Percentiles rank a stretch among this genome's conserved stretches.
Evolutionary conservation across 768 basidiomycete genomes (phyloP).

Genomic region (Podaxis mareebaensis): DNA sequence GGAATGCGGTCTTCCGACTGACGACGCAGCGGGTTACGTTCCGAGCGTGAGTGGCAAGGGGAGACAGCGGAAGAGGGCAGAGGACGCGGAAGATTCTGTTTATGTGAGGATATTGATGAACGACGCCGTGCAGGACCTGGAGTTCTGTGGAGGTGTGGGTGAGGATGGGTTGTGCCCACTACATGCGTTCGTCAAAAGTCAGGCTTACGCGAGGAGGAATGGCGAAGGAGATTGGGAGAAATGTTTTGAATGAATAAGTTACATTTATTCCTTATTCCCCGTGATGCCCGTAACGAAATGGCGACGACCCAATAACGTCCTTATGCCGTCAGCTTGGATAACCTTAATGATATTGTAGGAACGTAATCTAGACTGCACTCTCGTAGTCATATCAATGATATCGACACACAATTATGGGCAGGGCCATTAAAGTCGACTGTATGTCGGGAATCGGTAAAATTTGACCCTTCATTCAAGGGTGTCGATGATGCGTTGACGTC

Average conservation of each 20-base stretch:
- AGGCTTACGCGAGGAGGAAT: constrained; percentile 62
- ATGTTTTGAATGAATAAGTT: constrained; percentile 40
- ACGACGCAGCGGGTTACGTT: background rate
- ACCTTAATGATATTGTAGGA: too few relatives aligned
- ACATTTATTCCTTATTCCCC: background rate
- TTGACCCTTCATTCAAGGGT: too few relatives aligned
- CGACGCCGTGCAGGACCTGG: constrained; percentile 64
- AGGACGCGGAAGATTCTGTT: constrained; percentile 14
- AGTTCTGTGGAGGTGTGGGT: constrained; percentile 54
- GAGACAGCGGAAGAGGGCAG: constrained; percentile 20
- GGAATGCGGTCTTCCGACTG: constrained; percentile 33
- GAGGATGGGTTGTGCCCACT: constrained; percentile 63
- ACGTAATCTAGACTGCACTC: too few relatives aligned
- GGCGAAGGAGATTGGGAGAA: constrained; percentile 74
- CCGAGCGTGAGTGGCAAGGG: background rate
- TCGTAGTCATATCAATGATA: too few relatives aligned
- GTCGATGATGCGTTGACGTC: too few relatives aligned
- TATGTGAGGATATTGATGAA: constrained; percentile 77
- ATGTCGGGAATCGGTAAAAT: too few relatives aligned
- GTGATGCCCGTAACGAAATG: background rate
- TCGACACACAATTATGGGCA: too few relatives aligned
- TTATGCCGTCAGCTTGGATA: too few relatives aligned
- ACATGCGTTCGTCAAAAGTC: constrained; percentile 66
- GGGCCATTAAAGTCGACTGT: too few relatives aligned
- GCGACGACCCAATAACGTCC: background rate